Conservation (phyloP, 1,139 yeast species). For the Sugiyamaella xylanicola region DNA sequence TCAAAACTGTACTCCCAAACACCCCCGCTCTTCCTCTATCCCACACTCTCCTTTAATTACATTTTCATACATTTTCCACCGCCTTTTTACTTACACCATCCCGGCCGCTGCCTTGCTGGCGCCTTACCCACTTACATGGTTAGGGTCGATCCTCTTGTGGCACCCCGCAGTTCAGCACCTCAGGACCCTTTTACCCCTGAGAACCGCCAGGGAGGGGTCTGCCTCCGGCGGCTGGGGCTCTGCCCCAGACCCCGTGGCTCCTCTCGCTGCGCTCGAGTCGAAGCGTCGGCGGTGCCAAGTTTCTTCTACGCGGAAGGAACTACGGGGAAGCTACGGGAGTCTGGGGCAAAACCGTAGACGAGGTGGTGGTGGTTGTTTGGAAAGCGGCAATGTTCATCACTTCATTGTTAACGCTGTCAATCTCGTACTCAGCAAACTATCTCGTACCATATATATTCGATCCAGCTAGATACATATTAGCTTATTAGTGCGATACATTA, state of each 20-base stretch:
- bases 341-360: too few relatives aligned
- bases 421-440: too few relatives aligned
- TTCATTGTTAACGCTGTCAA: too few relatives aligned
- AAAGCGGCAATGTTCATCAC: too few relatives aligned
- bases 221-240: slow-evolving; percentile 6
- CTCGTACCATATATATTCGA: too few relatives aligned
- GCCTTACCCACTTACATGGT: slow-evolving; percentile 4
- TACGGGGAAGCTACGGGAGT: too few relatives aligned
- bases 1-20: neutral
- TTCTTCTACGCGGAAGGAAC: too few relatives aligned
- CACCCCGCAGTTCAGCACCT: neutral
- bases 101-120: neutral
- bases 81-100: neutral
- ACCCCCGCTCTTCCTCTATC: neutral
- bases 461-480: too few relatives aligned
- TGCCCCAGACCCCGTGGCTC: slow-evolving; percentile 2
- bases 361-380: too few relatives aligned
- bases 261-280: neutral
- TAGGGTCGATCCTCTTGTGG: slow-evolving; percentile 4
- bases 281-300: neutral
- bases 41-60: neutral
- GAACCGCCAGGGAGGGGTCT: neutral
- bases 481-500: too few relatives aligned
- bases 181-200: too few relatives aligned
- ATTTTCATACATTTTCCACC: slow-evolving; percentile 10